These are phyloP conservation scores for Petunia axillaris DNA, from an alignment of 257 asterid genomes.

Conservation along the genomic window DNA sequence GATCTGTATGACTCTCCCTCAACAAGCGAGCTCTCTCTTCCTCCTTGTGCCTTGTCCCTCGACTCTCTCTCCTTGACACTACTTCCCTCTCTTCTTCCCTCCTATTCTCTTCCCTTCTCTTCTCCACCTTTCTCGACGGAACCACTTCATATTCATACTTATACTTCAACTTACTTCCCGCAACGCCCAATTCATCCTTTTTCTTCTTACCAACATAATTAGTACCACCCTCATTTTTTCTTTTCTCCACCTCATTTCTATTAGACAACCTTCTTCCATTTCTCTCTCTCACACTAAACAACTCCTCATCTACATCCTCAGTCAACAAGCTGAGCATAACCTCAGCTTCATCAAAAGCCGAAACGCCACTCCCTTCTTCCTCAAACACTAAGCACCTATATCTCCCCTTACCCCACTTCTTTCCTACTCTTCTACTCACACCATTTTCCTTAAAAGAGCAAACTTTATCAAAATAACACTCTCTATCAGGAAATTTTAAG, in stretches of 20 bases:
- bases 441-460: constrained; percentile 38
- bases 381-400: constrained; percentile 48
- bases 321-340: constrained; percentile 75
- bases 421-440: constrained; percentile 43
- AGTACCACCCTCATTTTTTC: constrained; percentile 34
- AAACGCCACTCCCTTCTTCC: constrained; percentile 46
- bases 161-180: constrained; percentile 39
- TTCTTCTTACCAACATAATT: constrained; percentile 47
- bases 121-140: constrained; percentile 44
- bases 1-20: background rate
- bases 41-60: constrained; percentile 20
- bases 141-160: constrained; percentile 37
- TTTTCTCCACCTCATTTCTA: constrained; percentile 48
- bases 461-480: constrained; percentile 46
- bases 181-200: constrained; percentile 40
- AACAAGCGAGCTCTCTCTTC: constrained; percentile 23
- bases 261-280: constrained; percentile 42
- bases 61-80: constrained; percentile 29
- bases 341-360: constrained; percentile 69
- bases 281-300: constrained; percentile 46
- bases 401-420: constrained; percentile 48
- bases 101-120: constrained; percentile 45
- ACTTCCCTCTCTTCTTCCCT: constrained; percentile 33
- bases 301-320: constrained; percentile 59
- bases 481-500: constrained; percentile 25